These are phyloP conservation scores for Hyaloscypha finlandica DNA, from an alignment of 495 filamentous ascomycete species.

Conservation along the genomic window DNA sequence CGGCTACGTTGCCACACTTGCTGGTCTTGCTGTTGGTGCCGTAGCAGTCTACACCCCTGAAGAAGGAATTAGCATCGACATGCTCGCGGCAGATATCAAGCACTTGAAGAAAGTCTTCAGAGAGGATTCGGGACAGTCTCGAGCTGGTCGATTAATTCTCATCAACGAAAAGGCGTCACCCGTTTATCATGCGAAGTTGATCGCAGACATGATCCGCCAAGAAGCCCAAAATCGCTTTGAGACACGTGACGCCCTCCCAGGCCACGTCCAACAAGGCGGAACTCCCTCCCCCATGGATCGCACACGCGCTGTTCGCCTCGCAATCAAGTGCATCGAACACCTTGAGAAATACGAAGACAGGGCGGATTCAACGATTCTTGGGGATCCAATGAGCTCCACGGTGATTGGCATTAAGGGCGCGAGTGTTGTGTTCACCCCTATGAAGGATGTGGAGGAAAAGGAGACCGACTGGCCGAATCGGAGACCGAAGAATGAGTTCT, in stretches of 20 bases:
- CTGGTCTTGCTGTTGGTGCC: constrained; percentile 85
- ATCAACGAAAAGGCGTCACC: constrained; percentile 90
- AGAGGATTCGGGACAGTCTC: constrained; percentile 83
- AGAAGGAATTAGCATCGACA: constrained; percentile 91
- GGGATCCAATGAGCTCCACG: constrained; percentile 66
- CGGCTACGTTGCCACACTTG: constrained; percentile 91
- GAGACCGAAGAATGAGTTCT: constrained; percentile 82
- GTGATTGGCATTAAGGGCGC: constrained; percentile 95
- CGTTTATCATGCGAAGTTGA: constrained; percentile 88
- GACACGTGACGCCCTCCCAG: constrained; percentile 88
- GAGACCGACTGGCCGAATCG: constrained; percentile 94
- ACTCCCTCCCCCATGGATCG: constrained; percentile 95
- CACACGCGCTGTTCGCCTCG: constrained; percentile 85
- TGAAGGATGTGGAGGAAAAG: constrained; percentile 71
- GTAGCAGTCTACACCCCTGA: constrained; percentile 98
- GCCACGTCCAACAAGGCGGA: constrained; percentile 96
- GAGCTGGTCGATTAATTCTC: constrained; percentile 91
- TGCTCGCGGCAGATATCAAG: constrained; percentile 88
- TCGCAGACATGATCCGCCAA: constrained; percentile 93
- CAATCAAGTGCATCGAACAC: constrained; percentile 88
- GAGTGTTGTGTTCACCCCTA: constrained; percentile 79
- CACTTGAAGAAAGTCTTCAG: constrained; percentile 85
- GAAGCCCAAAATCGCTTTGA: constrained; percentile 93
- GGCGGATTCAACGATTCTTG: constrained; percentile 65
- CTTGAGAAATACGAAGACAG: constrained; percentile 74